Percentiles rank a stretch among this genome's conserved stretches.
Evolutionary conservation across 2,329 filamentous ascomycete genomes (phyloP).

Genomic region (Talaromyces atroroseus): DNA sequence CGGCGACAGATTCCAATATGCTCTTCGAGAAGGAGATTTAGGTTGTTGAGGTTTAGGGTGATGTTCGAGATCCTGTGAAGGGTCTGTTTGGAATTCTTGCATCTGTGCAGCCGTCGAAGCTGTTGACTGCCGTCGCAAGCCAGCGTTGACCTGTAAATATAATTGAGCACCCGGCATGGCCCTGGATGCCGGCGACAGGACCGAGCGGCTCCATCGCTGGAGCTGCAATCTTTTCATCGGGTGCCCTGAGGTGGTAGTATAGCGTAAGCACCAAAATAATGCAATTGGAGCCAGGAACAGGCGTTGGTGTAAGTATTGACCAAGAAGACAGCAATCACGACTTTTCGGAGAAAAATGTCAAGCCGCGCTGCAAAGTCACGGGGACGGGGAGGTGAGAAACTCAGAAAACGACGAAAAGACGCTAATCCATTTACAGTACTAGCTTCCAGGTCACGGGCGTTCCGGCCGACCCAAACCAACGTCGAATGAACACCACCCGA

Average conservation of each 20-base stretch:
- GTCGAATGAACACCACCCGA: conserved; percentile 10
- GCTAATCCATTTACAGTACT: conserved; percentile 24
- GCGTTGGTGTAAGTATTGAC: conserved; percentile 3
- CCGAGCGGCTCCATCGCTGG: conserved; percentile 48
- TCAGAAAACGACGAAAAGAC: conserved; percentile 17
- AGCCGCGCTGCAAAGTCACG: conserved; percentile 35
- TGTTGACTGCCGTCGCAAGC: conserved; percentile 39
- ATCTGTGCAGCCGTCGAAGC: conserved; percentile 26
- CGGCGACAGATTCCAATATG: conserved; percentile 64
- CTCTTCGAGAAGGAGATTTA: conserved; percentile 66
- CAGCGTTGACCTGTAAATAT: conserved; percentile 32
- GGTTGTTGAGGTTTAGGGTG: conserved; percentile 33
- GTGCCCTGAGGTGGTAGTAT: conserved; percentile 18
- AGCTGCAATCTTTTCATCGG: conserved; percentile 49
- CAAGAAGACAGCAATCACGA: conserved; percentile 10
- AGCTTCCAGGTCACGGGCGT: conserved; percentile 21
- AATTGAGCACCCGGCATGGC: conserved; percentile 36
- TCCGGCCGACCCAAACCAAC: conserved; percentile 11
- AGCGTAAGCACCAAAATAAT: conserved; percentile 16
- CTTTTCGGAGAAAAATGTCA: conserved; percentile 32
- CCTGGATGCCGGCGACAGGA: conserved; percentile 45
- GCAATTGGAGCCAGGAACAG: conserved; percentile 16
- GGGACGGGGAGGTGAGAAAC: conserved; percentile 28
- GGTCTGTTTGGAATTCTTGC: conserved; percentile 24
- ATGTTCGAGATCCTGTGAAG: conserved; percentile 23